Base-by-base conservation (phyloP, 176 grass and related monocot genomes). In the Carex cristatella region DNA sequence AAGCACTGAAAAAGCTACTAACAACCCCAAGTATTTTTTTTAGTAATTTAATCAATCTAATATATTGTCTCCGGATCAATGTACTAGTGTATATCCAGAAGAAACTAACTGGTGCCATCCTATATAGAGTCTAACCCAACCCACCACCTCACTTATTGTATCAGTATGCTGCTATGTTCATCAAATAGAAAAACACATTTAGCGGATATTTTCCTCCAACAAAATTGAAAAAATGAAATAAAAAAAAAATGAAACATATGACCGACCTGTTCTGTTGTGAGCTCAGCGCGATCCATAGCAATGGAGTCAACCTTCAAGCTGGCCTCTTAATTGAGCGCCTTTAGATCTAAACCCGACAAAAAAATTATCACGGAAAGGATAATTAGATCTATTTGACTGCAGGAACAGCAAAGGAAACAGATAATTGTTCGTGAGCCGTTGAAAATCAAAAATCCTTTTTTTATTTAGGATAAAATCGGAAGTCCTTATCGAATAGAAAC, bases 251-350 rank as follows among this genome's bases (percentile, higher is more conserved):
- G 69, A 87, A 67, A 79, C n/a, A 9, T 56, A 84, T 40, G 65
- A 89, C 88, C 58, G 37, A 98, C 95, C 95, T 98, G 91, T 64
- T 98, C 93, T n/a, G 89, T 93, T 67, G 95, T 92, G 69, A 95
- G 89, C 89, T 95, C 91, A 4, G 93, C 91, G 51, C 78, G 88
- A 92, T 91, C 93, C 95, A 98, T 98, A 48, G 18, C 81, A 5
- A 73, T 10, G 35, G 42, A 49, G 80, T 65, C 61, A 78, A 63
- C 35, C 48, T 37, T 65, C 38, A 49, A 74, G 5, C 61, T 81
- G 53, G 23, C 88, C 90, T 89, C 84, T 82, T 82, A 83, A 61
- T 85, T 4, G 37, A 68, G n/a, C n/a, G 4, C 10, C 46, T 48
- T 75, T 68, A 19, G 54, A 65, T 11, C 81, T 15, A 53, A 83